A percentile compares a stretch with the other conserved stretches of the same genome.
Evolutionary conservation across 179 eudicot species (phyloP).

Genomic region (Beta corolliflora): DNA sequence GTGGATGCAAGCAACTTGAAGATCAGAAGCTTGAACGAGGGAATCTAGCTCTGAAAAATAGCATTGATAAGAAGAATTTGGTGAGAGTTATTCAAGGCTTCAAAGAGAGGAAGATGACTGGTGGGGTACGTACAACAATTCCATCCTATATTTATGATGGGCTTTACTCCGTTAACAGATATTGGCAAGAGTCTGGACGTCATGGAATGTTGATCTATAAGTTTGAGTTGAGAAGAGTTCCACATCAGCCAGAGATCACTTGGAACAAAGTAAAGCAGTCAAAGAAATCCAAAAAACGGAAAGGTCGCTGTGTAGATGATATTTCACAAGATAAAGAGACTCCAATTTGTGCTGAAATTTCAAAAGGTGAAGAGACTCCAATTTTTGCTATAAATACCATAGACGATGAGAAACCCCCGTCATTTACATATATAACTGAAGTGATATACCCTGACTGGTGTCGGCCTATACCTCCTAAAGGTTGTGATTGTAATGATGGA

Average conservation of each 20-base stretch:
- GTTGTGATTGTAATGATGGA: slow-evolving; percentile 64
- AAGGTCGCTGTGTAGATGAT: slow-evolving; percentile 52
- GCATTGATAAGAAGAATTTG: slow-evolving; percentile 46
- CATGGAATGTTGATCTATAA: slow-evolving; percentile 68
- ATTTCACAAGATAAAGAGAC: slow-evolving; percentile 61
- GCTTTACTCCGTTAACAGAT: slow-evolving; percentile 56
- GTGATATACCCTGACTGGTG: too few species aligned
- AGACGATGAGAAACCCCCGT: slow-evolving; percentile 50
- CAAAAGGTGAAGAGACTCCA: too few species aligned
- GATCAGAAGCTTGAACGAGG: slow-evolving; percentile 91
- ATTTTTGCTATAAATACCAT: slow-evolving; percentile 42
- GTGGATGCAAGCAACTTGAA: slow-evolving; percentile 50
- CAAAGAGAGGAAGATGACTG: slow-evolving; percentile 54
- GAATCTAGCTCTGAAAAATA: slow-evolving; percentile 72
- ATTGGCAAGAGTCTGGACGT: slow-evolving; percentile 49
- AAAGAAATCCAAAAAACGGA: slow-evolving; percentile 47
- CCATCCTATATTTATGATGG: slow-evolving; percentile 78
- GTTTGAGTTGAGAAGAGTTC: slow-evolving; percentile 66
- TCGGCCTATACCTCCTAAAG: slow-evolving; percentile 8
- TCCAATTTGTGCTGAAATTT: slow-evolving; percentile 45
- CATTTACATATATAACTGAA: too few species aligned
- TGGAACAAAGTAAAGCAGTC: slow-evolving; percentile 63
- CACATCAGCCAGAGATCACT: slow-evolving; percentile 74
- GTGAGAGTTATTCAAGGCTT: slow-evolving; percentile 81
- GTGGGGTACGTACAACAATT: slow-evolving; percentile 43